Percentiles rank a stretch among this genome's conserved stretches.
phyloP scores from a whole-genome alignment of 1,139 yeast species.

The Candida tetrigidarum region DNA sequence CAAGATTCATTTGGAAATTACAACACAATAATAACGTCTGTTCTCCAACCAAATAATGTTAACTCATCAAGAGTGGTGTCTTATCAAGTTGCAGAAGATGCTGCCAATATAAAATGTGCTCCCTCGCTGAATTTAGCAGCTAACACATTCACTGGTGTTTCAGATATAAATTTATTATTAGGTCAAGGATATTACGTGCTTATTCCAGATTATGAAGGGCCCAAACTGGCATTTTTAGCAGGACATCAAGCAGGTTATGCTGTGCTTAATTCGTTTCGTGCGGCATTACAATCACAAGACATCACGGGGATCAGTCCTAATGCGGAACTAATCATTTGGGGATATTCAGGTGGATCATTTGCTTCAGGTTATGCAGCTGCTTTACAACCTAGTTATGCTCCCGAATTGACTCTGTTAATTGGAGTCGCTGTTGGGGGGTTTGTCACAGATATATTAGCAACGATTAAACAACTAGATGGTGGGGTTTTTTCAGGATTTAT shows the following conservation, averaged over 20 bases:
- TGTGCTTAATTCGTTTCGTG: constrained; percentile 35
- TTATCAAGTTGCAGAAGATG: constrained; percentile 21
- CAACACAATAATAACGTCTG: constrained; percentile 34
- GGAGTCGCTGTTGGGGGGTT: constrained; percentile 40
- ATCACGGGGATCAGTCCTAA: constrained; percentile 31
- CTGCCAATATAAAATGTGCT: constrained; percentile 17
- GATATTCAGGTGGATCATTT: constrained; percentile 46
- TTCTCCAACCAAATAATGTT: constrained; percentile 34
- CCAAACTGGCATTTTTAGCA: constrained; percentile 31
- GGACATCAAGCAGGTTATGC: constrained; percentile 37
- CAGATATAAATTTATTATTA: constrained; percentile 22
- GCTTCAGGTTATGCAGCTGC: constrained; percentile 44
- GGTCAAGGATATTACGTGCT: constrained; percentile 38
- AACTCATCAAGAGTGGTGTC: constrained; percentile 26
- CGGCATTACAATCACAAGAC: constrained; percentile 26
- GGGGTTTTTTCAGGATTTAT: constrained; percentile 30
- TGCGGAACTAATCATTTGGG: constrained; percentile 38
- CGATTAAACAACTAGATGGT: constrained; percentile 27
- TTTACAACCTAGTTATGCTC: constrained; percentile 36
- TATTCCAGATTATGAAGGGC: constrained; percentile 39
- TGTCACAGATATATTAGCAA: constrained; percentile 27
- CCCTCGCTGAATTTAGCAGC: constrained; percentile 19
- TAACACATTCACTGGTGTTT: constrained; percentile 12
- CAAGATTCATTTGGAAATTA: constrained; percentile 34
- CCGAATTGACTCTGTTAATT: constrained; percentile 27